Percentiles rank a stretch among this genome's conserved stretches.
Conservation (phyloP, 2,329 filamentous ascomycete genomes). For the Exophiala mesophila region DNA sequence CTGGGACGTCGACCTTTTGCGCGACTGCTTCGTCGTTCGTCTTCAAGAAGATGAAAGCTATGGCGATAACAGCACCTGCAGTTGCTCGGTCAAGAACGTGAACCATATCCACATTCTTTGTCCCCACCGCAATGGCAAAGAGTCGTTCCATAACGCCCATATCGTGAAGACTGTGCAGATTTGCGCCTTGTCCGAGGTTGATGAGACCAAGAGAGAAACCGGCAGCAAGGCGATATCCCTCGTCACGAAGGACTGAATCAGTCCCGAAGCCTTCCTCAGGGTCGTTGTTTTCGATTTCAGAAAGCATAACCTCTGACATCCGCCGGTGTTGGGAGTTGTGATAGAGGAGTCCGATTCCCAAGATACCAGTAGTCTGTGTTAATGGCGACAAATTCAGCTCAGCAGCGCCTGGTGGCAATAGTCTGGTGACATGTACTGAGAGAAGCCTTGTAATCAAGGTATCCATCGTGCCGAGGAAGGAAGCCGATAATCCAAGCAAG, state of each 20-base stretch:
- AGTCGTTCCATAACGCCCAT: slow-evolving; percentile 90
- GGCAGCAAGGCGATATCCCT: slow-evolving; percentile 92
- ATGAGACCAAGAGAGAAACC: slow-evolving; percentile 92
- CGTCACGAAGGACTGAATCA: slow-evolving; percentile 78
- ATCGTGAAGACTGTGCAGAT: slow-evolving; percentile 83
- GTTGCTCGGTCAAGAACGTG: slow-evolving; percentile 91
- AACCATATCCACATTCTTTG: slow-evolving; percentile 85
- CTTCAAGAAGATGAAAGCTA: slow-evolving; percentile 95
- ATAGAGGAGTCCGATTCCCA: slow-evolving; percentile 94
- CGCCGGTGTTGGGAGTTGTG: slow-evolving; percentile 92
- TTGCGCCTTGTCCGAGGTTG: slow-evolving; percentile 84
- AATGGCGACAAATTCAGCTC: slow-evolving; percentile 89
- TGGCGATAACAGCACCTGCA: slow-evolving; percentile 84
- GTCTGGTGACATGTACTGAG: slow-evolving; percentile 91
- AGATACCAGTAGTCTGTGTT: slow-evolving; percentile 91
- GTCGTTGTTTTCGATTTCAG: slow-evolving; percentile 86
- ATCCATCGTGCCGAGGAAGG: slow-evolving; percentile 96
- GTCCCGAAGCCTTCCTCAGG: slow-evolving; percentile 63
- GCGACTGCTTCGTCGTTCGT: slow-evolving; percentile 83
- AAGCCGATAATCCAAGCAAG: slow-evolving; percentile 85
- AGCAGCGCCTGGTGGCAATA: slow-evolving; percentile 86
- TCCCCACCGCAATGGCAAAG: slow-evolving; percentile 76
- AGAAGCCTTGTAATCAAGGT: slow-evolving; percentile 86
- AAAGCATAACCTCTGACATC: slow-evolving; percentile 99
- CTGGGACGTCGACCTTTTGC: slow-evolving; percentile 86